These are phyloP conservation scores for Brassica balearica DNA, from an alignment of 441 rosid genomes.

Conservation along the genomic window DNA sequence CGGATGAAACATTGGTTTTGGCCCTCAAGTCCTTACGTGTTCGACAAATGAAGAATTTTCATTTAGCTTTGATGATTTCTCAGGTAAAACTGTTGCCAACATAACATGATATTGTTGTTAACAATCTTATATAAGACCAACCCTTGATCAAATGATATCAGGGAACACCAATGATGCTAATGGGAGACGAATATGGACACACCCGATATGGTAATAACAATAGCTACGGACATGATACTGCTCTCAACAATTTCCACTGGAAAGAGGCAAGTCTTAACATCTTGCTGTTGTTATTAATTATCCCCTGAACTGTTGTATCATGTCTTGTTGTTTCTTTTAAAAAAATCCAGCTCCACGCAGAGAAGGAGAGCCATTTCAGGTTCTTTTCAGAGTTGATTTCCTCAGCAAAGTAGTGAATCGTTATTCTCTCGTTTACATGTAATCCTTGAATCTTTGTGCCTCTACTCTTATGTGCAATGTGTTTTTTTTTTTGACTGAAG, in stretches of 20 bases:
- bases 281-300: background rate
- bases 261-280: constrained; percentile 52
- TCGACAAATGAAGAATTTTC: constrained; percentile 93
- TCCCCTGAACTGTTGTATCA: background rate
- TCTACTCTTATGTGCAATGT: constrained; percentile 23
- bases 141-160: constrained; percentile 42
- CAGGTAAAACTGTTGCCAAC: constrained; percentile 57
- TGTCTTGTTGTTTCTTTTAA: constrained; percentile 10
- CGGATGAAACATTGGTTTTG: no score
- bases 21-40: constrained; percentile 67
- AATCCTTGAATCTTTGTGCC: background rate
- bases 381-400: constrained; percentile 88
- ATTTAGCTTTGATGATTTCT: constrained; percentile 86
- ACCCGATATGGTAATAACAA: constrained; percentile 94
- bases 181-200: constrained; percentile 98
- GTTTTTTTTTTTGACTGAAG: constrained; percentile 43
- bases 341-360: constrained; percentile 59
- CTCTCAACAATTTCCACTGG: constrained; percentile 91
- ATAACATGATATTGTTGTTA: background rate
- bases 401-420: constrained; percentile 57
- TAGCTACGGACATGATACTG: constrained; percentile 92
- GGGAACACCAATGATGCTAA: constrained; percentile 97
- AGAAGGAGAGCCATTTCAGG: constrained; percentile 67
- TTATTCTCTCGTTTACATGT: constrained; percentile 5
- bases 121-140: constrained; percentile 17